Evolutionary conservation across 305 asterid genomes (phyloP), one percentile per base, ranked within the genome.

Genomic region (Plantago coronopus): DNA sequence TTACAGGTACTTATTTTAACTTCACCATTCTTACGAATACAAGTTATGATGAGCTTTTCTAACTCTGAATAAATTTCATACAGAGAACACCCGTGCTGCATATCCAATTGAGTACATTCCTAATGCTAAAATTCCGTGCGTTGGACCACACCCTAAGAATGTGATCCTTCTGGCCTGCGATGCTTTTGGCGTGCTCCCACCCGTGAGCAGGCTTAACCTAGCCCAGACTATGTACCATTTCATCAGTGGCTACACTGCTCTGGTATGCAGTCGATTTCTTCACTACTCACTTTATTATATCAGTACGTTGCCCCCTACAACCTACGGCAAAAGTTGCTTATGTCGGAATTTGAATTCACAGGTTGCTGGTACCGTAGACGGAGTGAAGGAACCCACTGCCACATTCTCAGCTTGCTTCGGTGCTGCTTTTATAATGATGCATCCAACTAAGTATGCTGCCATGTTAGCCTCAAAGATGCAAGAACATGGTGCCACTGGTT

Each of bases 291-390:
- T 38, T 38, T 38, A 38, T 38, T 38, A 15, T 38, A 0, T 38
- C 3, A 10, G 15, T 38, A 38, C 14, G 9, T 10, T 11, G 15
- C 10, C 3, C 43, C 43, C n/a, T n/a, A n/a, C n/a, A 38, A 38
- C 12, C 43, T 11, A 38, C 12, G 10, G 12, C 3, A 38, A 31
- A 8, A 15, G 12, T 34, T 38, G 16, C 55, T 1, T 38, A 37
- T 21, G 14, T 9, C 14, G 4, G 9, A 38, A 2, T 38, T 11
- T 34, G n/a, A 34, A 49, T 17, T 57, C 10, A 25, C 70, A 94
- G 99, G 99, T 94, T 59, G 99, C 97, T 42, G 96, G 99, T 27
- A 94, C 97, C 6, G 97, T 90, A 74, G 99, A 90, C 45, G 99
- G 97, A 46, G 84, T 94, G 61, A 94, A 94, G 81, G 99, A 94